Conservation (phyloP, 2,329 filamentous ascomycete genomes). For the Fusarium luffae region DNA sequence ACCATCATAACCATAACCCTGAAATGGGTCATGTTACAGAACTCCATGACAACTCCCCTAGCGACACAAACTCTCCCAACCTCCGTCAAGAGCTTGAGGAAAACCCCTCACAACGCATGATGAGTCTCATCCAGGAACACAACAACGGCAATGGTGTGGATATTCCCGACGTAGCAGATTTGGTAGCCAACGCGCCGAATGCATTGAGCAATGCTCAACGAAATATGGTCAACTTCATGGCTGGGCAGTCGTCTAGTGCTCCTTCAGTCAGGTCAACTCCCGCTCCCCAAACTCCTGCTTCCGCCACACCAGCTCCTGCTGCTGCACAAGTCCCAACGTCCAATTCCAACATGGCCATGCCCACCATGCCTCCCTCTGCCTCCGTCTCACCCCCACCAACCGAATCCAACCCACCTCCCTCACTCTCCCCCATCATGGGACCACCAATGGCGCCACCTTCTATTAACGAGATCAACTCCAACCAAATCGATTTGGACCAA, state of each 20-base stretch:
- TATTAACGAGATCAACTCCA: conserved; percentile 73
- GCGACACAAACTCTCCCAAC: conserved; percentile 59
- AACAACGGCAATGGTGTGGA: conserved; percentile 59
- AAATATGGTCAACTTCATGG: conserved; percentile 70
- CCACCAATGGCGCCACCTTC: conserved; percentile 59
- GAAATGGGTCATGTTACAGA: conserved; percentile 70
- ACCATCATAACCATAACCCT: conserved; percentile 53
- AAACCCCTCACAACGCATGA: conserved; percentile 71
- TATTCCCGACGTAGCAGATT: conserved; percentile 60
- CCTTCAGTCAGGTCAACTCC: conserved; percentile 40
- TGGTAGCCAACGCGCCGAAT: conserved; percentile 66
- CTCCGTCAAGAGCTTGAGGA: conserved; percentile 66
- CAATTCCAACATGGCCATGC: conserved; percentile 32
- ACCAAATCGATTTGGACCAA: conserved; percentile 79
- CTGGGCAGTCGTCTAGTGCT: conserved; percentile 53
- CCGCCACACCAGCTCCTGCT: conserved; percentile 12
- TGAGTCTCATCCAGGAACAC: conserved; percentile 73
- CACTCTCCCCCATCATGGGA: conserved; percentile 63
- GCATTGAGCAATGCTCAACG: conserved; percentile 68
- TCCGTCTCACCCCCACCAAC: conserved; percentile 44
- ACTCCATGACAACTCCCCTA: conserved; percentile 64
- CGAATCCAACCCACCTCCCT: conserved; percentile 47
- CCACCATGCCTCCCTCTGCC: conserved; percentile 36
- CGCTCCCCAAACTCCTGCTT: conserved; percentile 18
- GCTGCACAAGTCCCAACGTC: conserved; percentile 23